Evolutionary conservation across 129 eudicot genomes (phyloP).

Genomic region (Scalesia atractyloides): DNA sequence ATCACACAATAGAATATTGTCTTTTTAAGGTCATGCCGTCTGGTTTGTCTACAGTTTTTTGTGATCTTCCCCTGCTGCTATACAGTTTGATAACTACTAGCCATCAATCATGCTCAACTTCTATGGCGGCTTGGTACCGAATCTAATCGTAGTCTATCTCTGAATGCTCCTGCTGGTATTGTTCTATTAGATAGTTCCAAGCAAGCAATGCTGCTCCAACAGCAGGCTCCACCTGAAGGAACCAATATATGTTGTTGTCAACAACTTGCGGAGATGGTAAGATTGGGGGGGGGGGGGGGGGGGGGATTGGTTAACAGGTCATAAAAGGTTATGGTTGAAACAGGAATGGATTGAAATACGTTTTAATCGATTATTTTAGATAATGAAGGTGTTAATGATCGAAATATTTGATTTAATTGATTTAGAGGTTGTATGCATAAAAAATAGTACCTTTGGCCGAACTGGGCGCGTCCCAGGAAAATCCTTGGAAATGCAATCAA

Average conservation of each 20-base stretch:
- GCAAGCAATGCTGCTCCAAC: slow-evolving; percentile 90
- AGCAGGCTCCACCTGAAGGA: slow-evolving; percentile 86
- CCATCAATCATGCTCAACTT: background rate
- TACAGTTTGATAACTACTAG: background rate
- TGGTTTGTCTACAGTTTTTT: background rate
- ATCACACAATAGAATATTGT: background rate
- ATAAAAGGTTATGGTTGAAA: too few relatives aligned
- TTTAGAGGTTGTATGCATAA: too few relatives aligned
- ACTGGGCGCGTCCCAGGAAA: slow-evolving; percentile 75
- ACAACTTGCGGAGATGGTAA: too few relatives aligned
- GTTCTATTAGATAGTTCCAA: slow-evolving; percentile 54
- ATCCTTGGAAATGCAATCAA: slow-evolving; percentile 49
- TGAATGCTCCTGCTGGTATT: slow-evolving; percentile 27
- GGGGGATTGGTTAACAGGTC: too few relatives aligned
- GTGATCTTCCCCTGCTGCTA: background rate
- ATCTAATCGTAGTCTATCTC: slow-evolving; percentile 12
- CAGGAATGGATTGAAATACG: too few relatives aligned
- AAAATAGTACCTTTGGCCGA: slow-evolving; percentile 66
- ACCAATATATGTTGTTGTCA: background rate
- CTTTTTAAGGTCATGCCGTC: background rate
- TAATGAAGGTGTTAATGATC: too few relatives aligned
- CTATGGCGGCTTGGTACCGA: background rate
- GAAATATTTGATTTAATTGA: too few relatives aligned
- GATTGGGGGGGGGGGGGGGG: too few relatives aligned
- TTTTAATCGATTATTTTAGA: background rate